Conservation (phyloP, 1,139 yeast species). For the Trichomonascaceae sp. region DNA sequence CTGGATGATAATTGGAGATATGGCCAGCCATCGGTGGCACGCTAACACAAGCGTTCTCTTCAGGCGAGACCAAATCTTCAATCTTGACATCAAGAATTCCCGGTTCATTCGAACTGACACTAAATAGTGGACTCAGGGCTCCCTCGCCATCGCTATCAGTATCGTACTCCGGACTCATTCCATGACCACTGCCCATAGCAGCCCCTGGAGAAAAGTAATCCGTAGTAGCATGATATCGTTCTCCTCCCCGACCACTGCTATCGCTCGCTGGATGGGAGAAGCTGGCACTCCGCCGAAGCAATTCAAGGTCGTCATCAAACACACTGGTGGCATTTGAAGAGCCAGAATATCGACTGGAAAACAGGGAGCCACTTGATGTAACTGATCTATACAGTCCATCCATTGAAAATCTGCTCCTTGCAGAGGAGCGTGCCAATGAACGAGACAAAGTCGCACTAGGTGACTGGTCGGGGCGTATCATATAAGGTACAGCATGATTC, state of each 20-base stretch:
- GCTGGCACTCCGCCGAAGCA: neutral
- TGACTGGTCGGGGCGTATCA: conserved; percentile 22
- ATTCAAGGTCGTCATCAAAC: conserved; percentile 6
- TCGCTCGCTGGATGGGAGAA: neutral
- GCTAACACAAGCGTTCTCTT: neutral
- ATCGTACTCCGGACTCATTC: neutral
- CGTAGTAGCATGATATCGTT: neutral
- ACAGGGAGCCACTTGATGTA: conserved; percentile 9
- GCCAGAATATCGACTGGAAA: conserved; percentile 1
- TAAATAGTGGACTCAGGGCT: neutral
- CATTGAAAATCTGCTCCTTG: conserved; percentile 12
- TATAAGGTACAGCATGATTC: conserved; percentile 25
- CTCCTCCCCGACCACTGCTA: neutral
- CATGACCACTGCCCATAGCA: neutral
- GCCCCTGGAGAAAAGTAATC: neutral
- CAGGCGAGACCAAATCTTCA: neutral
- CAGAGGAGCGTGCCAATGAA: conserved; percentile 12
- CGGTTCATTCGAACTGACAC: conserved; percentile 3
- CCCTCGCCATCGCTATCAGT: neutral
- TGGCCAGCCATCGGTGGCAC: conserved; percentile 28
- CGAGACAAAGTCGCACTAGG: conserved; percentile 21
- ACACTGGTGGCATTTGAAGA: conserved; percentile 6
- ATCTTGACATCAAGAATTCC: conserved; percentile 7
- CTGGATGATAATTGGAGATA: conserved; percentile 27
- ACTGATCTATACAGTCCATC: conserved; percentile 15